phyloP scores from a whole-genome alignment of 805 yeast genomes.

The Pichia cabralensis region DNA sequence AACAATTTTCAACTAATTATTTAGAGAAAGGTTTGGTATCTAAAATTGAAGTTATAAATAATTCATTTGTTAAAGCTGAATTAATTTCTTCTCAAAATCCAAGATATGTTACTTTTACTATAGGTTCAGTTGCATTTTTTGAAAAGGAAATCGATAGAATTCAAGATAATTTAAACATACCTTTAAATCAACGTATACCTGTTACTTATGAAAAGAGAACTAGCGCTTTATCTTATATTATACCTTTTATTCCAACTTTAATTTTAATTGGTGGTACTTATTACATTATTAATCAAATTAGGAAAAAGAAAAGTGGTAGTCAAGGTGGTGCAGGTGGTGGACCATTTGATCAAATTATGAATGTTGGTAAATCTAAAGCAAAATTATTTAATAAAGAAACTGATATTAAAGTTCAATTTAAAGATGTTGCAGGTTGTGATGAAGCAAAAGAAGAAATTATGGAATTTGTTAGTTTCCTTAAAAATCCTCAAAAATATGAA shows the following conservation, averaged over 20 bases:
- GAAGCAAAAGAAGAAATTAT: conserved; percentile 92
- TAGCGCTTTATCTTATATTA: conserved; percentile 47
- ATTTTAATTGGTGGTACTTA: conserved; percentile 81
- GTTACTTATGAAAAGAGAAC: conserved; percentile 71
- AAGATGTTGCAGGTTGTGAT: conserved; percentile 90
- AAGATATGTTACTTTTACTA: conserved; percentile 44
- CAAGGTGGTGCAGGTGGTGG: conserved; percentile 50
- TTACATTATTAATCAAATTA: conserved; percentile 38
- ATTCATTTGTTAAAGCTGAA: conserved; percentile 61
- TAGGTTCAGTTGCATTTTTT: conserved; percentile 84
- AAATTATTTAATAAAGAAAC: conserved; percentile 77
- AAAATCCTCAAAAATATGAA: conserved; percentile 77
- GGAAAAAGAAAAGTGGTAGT: conserved; percentile 34
- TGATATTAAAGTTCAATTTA: conserved; percentile 71
- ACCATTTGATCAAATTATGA: conserved; percentile 73
- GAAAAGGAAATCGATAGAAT: conserved; percentile 71
- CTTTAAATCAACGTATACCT: conserved; percentile 62
- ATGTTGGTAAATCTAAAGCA: conserved; percentile 86
- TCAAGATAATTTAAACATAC: conserved; percentile 58
- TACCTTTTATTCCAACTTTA: conserved; percentile 82
- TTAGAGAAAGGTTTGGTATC: conserved; percentile 72
- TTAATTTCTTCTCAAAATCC: conserved; percentile 23
- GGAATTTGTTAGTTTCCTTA: conserved; percentile 88
- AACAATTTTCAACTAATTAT: conserved; percentile 71
- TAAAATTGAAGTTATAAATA: conserved; percentile 66